Conservation (phyloP, 208 protist species). For the Trichomonas vaginalis region DNA sequence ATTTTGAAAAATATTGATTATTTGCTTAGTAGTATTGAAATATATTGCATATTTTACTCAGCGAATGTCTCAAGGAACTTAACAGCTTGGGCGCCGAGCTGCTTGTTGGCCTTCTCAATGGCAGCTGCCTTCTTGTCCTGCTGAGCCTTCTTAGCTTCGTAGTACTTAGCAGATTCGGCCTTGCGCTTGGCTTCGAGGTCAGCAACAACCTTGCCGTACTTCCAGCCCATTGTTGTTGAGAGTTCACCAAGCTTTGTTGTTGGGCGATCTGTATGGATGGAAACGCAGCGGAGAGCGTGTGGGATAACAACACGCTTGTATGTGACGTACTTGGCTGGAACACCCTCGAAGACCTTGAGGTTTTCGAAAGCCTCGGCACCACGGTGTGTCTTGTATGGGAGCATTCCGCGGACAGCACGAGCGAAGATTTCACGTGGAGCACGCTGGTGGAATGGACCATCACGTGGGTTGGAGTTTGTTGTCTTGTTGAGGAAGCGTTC, state of each 20-base stretch:
- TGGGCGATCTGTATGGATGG: slow-evolving; percentile 45
- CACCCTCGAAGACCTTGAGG: slow-evolving; percentile 65
- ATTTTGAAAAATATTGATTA: too few species aligned
- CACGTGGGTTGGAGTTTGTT: slow-evolving; percentile 81
- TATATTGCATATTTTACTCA: too few species aligned
- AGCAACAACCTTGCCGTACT: slow-evolving; percentile 54
- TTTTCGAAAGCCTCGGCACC: slow-evolving; percentile 53
- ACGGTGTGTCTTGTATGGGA: slow-evolving; percentile 74
- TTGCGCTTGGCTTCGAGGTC: slow-evolving; percentile 63
- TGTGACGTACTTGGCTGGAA: slow-evolving; percentile 61
- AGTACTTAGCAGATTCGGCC: slow-evolving; percentile 7
- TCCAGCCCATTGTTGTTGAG: slow-evolving; percentile 62
- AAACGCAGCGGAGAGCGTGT: slow-evolving; percentile 51
- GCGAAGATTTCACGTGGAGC: slow-evolving; percentile 79
- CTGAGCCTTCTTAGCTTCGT: not conserved
- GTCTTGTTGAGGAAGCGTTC: slow-evolving; percentile 70
- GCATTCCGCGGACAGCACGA: slow-evolving; percentile 84
- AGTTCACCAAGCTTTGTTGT: slow-evolving; percentile 54
- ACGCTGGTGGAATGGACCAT: slow-evolving; percentile 88
- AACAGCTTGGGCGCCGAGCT: not conserved
- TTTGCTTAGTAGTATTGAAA: too few species aligned
- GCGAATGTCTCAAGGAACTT: not conserved
- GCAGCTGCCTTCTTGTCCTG: not conserved
- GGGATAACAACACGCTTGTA: slow-evolving; percentile 62
- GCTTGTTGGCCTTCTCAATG: not conserved